Evolutionary conservation across 2,329 filamentous ascomycete genomes (phyloP).

Genomic region (Penicillium sp.): DNA sequence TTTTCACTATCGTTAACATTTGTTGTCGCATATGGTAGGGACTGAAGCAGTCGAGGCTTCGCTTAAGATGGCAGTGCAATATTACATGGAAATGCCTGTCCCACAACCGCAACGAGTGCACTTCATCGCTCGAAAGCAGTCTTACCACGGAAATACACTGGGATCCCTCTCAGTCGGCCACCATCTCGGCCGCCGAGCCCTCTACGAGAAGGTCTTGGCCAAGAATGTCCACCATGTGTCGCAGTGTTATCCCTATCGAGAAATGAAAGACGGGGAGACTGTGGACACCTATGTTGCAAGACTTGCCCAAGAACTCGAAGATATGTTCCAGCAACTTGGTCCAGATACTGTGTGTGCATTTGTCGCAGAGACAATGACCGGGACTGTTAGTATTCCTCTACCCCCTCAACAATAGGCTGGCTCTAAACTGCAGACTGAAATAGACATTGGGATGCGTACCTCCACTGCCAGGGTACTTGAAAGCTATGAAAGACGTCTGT

Average conservation of each 20-base stretch:
- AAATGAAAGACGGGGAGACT: conserved; percentile 52
- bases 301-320: conserved; percentile 65
- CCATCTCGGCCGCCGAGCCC: conserved; percentile 58
- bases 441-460: conserved; percentile 55
- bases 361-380: conserved; percentile 57
- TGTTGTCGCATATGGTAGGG: conserved; percentile 38
- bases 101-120: conserved; percentile 56
- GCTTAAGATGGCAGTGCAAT: conserved; percentile 67
- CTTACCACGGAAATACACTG: conserved; percentile 70
- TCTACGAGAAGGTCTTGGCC: conserved; percentile 61
- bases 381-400: conserved; percentile 40
- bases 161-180: conserved; percentile 68
- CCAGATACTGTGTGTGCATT: conserved; percentile 68
- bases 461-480: conserved; percentile 56
- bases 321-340: conserved; percentile 63
- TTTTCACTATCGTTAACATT: conserved; percentile 7
- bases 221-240: conserved; percentile 61
- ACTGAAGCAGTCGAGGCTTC: conserved; percentile 69
- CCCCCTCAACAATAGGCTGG: background rate
- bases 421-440: background rate
- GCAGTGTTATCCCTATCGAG: conserved; percentile 65
- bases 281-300: conserved; percentile 59
- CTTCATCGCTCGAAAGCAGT: conserved; percentile 64
- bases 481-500: conserved; percentile 57
- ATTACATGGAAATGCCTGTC: conserved; percentile 57